Evolutionary conservation across 768 basidiomycete species (phyloP).

Genomic region (Boletus subparvulus): DNA sequence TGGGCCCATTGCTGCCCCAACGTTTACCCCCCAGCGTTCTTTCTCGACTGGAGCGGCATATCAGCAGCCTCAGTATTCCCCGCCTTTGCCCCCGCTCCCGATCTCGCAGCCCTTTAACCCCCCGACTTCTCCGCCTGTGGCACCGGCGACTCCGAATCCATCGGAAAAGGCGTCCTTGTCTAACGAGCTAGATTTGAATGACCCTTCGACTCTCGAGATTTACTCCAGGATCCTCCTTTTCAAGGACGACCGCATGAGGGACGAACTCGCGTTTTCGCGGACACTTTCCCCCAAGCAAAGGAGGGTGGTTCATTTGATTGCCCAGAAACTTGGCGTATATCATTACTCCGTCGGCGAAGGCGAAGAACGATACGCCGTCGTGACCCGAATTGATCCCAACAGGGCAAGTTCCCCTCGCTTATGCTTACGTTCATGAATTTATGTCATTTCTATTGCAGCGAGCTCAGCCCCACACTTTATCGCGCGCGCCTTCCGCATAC

Average conservation of each 20-base stretch:
- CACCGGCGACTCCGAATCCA: constrained; percentile 58
- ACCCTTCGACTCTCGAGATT: constrained; percentile 93
- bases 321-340: constrained; percentile 93
- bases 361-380: constrained; percentile 91
- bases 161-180: constrained; percentile 62
- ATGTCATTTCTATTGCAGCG: constrained; percentile 28
- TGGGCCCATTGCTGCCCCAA: constrained; percentile 52
- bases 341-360: constrained; percentile 93
- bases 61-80: constrained; percentile 69
- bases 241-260: constrained; percentile 96
- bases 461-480: constrained; percentile 59
- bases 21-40: constrained; percentile 71
- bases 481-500: constrained; percentile 80
- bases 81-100: constrained; percentile 39
- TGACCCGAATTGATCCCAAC: constrained; percentile 85
- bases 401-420: constrained; percentile 51
- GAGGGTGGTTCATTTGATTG: constrained; percentile 91
- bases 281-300: constrained; percentile 82
- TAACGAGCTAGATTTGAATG: constrained; percentile 90
- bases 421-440: constrained; percentile 15
- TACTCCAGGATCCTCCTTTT: constrained; percentile 95
- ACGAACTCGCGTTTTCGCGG: constrained; percentile 95
- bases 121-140: constrained; percentile 51
- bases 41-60: constrained; percentile 63
- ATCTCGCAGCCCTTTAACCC: constrained; percentile 43